Percentiles rank a stretch among this genome's conserved stretches.
These are phyloP conservation scores for Xylaria curta DNA, from an alignment of 495 filamentous ascomycete species.

Conservation along the genomic window DNA sequence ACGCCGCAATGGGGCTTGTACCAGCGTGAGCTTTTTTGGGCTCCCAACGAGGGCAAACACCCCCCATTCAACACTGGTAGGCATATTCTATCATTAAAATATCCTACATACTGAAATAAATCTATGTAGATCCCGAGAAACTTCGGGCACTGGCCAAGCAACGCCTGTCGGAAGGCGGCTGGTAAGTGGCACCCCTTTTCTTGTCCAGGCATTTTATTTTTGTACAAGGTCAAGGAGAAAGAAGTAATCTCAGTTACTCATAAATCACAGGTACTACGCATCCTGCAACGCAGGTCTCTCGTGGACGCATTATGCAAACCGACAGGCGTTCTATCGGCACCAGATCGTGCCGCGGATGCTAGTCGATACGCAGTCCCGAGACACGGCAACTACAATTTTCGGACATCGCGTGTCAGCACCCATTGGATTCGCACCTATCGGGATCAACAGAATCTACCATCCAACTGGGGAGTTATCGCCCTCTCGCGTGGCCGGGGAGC, in stretches of 20 bases:
- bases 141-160: slow-evolving; percentile 65
- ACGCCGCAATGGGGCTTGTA: slow-evolving; percentile 69
- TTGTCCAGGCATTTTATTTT: background rate
- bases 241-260: slow-evolving; percentile 5
- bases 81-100: background rate
- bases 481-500: slow-evolving; percentile 62
- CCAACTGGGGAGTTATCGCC: slow-evolving; percentile 62
- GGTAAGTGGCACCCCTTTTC: slow-evolving; percentile 35
- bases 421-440: slow-evolving; percentile 70
- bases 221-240: background rate
- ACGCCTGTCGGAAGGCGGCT: slow-evolving; percentile 59
- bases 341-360: slow-evolving; percentile 68
- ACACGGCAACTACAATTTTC: slow-evolving; percentile 66
- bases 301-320: slow-evolving; percentile 69
- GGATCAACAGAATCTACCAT: slow-evolving; percentile 72
- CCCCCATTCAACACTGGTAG: slow-evolving; percentile 62
- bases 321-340: slow-evolving; percentile 72
- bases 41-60: slow-evolving; percentile 59
- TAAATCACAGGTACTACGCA: slow-evolving; percentile 58
- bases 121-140: slow-evolving; percentile 57
- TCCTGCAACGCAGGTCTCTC: slow-evolving; percentile 71
- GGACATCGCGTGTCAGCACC: slow-evolving; percentile 64
- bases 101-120: background rate
- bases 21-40: slow-evolving; percentile 68
- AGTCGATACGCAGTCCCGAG: slow-evolving; percentile 65